These are phyloP conservation scores for Quercus glauca DNA, from an alignment of 306 rosid genomes.

Conservation along the genomic window DNA sequence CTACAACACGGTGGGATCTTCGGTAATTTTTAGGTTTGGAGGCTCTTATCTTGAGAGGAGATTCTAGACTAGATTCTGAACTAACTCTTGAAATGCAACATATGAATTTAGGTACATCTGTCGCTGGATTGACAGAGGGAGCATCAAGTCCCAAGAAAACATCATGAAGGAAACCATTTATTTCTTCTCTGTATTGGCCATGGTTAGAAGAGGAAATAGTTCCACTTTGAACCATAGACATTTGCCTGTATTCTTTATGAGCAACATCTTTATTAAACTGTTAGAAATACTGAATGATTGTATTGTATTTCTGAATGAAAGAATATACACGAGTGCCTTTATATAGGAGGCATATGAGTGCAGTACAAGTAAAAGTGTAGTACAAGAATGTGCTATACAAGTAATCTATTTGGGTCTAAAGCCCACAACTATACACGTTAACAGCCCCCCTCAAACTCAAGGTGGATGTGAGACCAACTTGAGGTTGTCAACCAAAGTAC, in stretches of 20 bases:
- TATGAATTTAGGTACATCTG: not conserved
- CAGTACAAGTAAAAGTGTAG: too few species aligned
- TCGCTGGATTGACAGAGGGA: slow-evolving; percentile 25
- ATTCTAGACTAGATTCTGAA: not conserved
- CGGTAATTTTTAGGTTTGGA: slow-evolving; percentile 5
- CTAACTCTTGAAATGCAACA: not conserved
- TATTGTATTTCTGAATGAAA: too few species aligned
- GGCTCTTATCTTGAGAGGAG: not conserved
- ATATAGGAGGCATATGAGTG: too few species aligned
- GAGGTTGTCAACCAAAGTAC: too few species aligned
- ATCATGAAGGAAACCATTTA: not conserved
- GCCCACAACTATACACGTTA: too few species aligned
- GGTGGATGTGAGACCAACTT: too few species aligned
- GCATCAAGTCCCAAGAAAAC: not conserved
- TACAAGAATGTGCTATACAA: too few species aligned
- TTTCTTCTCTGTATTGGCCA: not conserved
- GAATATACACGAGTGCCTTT: too few species aligned
- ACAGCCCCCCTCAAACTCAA: too few species aligned
- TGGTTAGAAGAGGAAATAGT: too few species aligned
- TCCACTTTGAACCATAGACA: slow-evolving; percentile 5
- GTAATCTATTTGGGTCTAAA: too few species aligned
- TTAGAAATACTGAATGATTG: too few species aligned
- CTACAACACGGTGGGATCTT: slow-evolving; percentile 1
- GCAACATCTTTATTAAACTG: not conserved
- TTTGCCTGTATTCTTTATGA: slow-evolving; percentile 8